phyloP scores from a whole-genome alignment of 352 stramenopile species.

The Pythium phragmitis region DNA sequence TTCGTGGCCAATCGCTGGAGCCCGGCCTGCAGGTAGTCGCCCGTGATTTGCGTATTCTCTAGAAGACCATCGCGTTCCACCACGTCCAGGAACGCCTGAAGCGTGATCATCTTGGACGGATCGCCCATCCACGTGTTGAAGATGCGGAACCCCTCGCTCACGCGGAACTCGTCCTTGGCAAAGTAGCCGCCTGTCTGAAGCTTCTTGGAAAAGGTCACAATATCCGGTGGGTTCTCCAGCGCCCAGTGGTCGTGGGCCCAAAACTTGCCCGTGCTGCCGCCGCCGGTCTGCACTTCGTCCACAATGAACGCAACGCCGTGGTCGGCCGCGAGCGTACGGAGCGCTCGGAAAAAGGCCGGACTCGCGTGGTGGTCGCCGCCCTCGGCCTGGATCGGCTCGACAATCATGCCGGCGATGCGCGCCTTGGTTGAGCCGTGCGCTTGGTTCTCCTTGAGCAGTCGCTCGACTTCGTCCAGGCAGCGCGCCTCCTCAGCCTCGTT shows the following conservation, averaged over 20 bases:
- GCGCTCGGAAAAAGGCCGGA: constrained; percentile 57
- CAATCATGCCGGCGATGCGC: constrained; percentile 72
- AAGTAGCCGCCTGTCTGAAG: constrained; percentile 84
- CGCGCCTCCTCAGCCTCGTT: constrained; percentile 72
- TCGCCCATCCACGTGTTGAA: constrained; percentile 91
- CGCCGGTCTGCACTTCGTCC: constrained; percentile 83
- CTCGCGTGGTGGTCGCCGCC: constrained; percentile 81
- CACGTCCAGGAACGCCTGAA: constrained; percentile 72
- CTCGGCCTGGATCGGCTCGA: constrained; percentile 83
- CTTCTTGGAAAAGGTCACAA: constrained; percentile 88
- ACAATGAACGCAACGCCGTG: constrained; percentile 81
- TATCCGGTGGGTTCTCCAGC: constrained; percentile 68
- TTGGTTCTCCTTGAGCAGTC: constrained; percentile 44
- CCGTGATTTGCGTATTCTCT: constrained; percentile 73
- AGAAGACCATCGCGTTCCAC: constrained; percentile 59
- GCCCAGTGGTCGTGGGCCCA: constrained; percentile 85
- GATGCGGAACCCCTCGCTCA: constrained; percentile 73
- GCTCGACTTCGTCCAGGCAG: constrained; percentile 67
- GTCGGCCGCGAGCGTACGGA: constrained; percentile 55
- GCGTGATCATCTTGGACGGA: constrained; percentile 80
- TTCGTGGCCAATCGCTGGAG: constrained; percentile 42
- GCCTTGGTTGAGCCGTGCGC: constrained; percentile 26
- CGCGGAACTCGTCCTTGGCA: constrained; percentile 70
- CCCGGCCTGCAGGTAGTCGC: constrained; percentile 59
- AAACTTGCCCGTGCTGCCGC: constrained; percentile 81